These are phyloP conservation scores for Ustilaginoidea virens DNA, from an alignment of 2,329 filamentous ascomycete species.

Conservation along the genomic window DNA sequence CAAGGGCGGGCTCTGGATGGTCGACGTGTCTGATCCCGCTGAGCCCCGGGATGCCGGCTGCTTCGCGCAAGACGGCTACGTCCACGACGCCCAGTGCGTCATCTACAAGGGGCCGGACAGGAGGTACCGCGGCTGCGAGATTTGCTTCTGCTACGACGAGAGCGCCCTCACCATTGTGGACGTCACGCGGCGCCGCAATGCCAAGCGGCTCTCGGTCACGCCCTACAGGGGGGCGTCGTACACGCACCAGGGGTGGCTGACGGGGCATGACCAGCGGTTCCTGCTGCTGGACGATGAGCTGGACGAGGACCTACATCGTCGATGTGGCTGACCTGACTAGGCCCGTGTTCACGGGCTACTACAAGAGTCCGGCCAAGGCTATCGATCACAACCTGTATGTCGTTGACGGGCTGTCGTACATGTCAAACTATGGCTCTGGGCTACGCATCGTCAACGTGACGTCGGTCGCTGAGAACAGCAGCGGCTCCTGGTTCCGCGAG, in stretches of 20 bases:
- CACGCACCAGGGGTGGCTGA: slow-evolving; percentile 40
- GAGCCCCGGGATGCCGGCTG: slow-evolving; percentile 35
- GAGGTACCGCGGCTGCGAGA: slow-evolving; percentile 24
- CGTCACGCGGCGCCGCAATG: slow-evolving; percentile 28
- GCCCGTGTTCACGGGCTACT: slow-evolving; percentile 23
- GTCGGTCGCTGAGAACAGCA: slow-evolving; percentile 18
- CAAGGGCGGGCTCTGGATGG: slow-evolving; percentile 33
- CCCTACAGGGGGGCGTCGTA: slow-evolving; percentile 37
- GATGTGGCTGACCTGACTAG: slow-evolving; percentile 25
- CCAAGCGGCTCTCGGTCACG: slow-evolving; percentile 31
- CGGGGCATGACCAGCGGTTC: slow-evolving; percentile 26
- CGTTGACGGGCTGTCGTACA: slow-evolving; percentile 24
- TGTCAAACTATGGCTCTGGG: slow-evolving; percentile 30
- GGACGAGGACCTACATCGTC: slow-evolving; percentile 36
- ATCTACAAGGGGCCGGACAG: slow-evolving; percentile 32
- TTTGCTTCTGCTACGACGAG: slow-evolving; percentile 38
- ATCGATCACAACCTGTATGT: slow-evolving; percentile 34
- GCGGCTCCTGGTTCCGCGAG: slow-evolving; percentile 22
- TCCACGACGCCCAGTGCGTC: slow-evolving; percentile 37
- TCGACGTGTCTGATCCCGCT: slow-evolving; percentile 35
- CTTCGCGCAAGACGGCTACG: slow-evolving; percentile 32
- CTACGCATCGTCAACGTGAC: slow-evolving; percentile 21
- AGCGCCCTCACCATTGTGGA: slow-evolving; percentile 28
- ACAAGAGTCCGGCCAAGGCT: slow-evolving; percentile 20
- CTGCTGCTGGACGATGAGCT: slow-evolving; percentile 35